Base-by-base conservation (phyloP, 1,284 basidiomycete species). In the Cryptococcus sp. region DNA sequence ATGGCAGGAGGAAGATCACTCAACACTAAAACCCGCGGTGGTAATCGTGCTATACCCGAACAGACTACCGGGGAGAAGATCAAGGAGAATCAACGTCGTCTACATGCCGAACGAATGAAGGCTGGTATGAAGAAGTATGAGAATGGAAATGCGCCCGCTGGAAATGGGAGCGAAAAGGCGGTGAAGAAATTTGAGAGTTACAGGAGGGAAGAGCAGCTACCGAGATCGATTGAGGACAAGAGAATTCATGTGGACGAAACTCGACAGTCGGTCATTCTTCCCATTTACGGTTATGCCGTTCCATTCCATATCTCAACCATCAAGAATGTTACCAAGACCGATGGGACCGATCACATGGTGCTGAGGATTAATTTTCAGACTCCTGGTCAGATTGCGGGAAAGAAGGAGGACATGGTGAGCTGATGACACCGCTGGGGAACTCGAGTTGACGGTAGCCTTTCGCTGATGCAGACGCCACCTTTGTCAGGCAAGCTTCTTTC, bases 261-360 rank as follows among this genome's bases (percentile, higher is more conserved):
- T 66, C 84, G 88, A 14, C 85, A 90, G 60, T 90, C 92, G 0
- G 85, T 98, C 50, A 82, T 98, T 44, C 75, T 98, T 2, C 96
- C 96, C 11, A 85, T 98, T 61, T 85, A 98, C 66, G 94, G 94
- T 3, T 98, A 87, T 62, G 90, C 91, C 0, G 92, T 97, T 0
- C 93, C 96, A 0, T 98, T 97, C 79, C 96, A 99, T 70, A 93
- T 98, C 76, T 96, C 96, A 67, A 93, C 92, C 1, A 89, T 99
- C 60, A 99, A 99, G 77, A 98, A 97, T 69, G 88, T 88, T 32
- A 92, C 88, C 79, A 98, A 98, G 79, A 94, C 85, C 60, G 94
- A 98, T 61, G 96, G 98, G 72, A 91, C 90, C 7, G 91, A 98
- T 49, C 90, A 86, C 71, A 94, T 93, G 0, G 91, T 91, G 59